Percentiles rank a stretch among this genome's conserved stretches.
These are phyloP conservation scores for Candida vartiovaarae DNA, from an alignment of 805 yeast species.

Conservation along the genomic window DNA sequence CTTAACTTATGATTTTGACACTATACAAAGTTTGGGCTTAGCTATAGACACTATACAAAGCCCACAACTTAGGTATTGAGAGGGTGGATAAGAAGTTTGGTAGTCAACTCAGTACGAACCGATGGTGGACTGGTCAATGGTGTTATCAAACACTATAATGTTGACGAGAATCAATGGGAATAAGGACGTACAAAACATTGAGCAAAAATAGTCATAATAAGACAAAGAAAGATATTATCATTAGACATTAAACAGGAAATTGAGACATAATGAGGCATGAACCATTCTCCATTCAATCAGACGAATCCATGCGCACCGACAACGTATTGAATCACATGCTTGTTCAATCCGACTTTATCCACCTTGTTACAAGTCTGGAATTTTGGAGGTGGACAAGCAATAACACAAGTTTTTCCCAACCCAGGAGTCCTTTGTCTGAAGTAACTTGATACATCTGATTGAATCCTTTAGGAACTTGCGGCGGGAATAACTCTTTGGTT, in stretches of 20 bases:
- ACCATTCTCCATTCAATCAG: neutral
- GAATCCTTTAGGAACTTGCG: slow-evolving; percentile 43
- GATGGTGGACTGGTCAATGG: neutral
- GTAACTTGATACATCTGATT: slow-evolving; percentile 48
- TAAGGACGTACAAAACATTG: no score
- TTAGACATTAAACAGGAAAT: no score
- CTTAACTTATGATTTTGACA: no score
- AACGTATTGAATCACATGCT: slow-evolving; percentile 4
- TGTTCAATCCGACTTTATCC: slow-evolving; percentile 2
- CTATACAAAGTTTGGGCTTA: no score
- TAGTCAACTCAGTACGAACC: no score
- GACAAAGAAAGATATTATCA: no score
- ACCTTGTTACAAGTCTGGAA: slow-evolving; percentile 5
- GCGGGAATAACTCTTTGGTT: slow-evolving; percentile 28
- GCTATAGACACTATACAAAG: no score
- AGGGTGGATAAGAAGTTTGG: no score
- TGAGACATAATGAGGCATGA: no score
- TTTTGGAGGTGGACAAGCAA: slow-evolving; percentile 3
- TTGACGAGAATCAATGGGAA: no score
- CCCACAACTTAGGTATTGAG: no score
- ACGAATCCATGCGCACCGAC: slow-evolving; percentile 10
- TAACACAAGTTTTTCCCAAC: slow-evolving; percentile 32
- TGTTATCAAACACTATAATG: neutral
- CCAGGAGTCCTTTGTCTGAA: slow-evolving; percentile 48
- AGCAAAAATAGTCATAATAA: no score